Conservation (phyloP, 2,329 filamentous ascomycete species). For the Alternaria novae-zelandiae region DNA sequence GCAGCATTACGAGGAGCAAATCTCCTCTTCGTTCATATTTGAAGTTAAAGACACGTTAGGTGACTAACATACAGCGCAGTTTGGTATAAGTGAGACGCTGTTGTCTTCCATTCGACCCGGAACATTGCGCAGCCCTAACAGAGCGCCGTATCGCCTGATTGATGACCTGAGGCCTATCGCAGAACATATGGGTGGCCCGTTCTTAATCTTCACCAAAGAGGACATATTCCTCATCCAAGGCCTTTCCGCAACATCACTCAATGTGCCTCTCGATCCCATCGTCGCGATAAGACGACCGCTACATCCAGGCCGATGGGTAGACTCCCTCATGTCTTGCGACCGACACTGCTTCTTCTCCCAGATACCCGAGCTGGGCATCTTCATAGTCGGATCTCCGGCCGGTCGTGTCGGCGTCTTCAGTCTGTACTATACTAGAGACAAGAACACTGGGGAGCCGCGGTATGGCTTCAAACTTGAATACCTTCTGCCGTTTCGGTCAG, state of each 20-base stretch:
- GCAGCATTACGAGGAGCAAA: not conserved
- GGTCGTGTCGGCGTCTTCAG: slow-evolving; percentile 69
- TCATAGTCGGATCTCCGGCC: slow-evolving; percentile 70
- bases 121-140: not conserved
- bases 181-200: slow-evolving; percentile 25
- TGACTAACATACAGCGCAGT: not conserved
- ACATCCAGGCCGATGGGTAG: slow-evolving; percentile 9
- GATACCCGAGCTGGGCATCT: slow-evolving; percentile 73
- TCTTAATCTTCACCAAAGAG: slow-evolving; percentile 52
- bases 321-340: slow-evolving; percentile 38
- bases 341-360: slow-evolving; percentile 68
- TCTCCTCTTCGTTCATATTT: not conserved
- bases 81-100: not conserved
- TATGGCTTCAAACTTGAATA: slow-evolving; percentile 62
- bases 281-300: slow-evolving; percentile 48
- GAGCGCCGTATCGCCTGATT: not conserved
- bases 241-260: slow-evolving; percentile 21
- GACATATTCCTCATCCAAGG: slow-evolving; percentile 55
- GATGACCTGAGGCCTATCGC: not conserved
- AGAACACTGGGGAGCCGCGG: slow-evolving; percentile 47
- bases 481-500: slow-evolving; percentile 57
- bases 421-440: slow-evolving; percentile 54
- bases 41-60: not conserved
- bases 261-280: slow-evolving; percentile 19
- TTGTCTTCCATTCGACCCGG: not conserved